These are phyloP conservation scores for Hortaea sp. DNA, from an alignment of 2,329 filamentous ascomycete species.

Conservation along the genomic window DNA sequence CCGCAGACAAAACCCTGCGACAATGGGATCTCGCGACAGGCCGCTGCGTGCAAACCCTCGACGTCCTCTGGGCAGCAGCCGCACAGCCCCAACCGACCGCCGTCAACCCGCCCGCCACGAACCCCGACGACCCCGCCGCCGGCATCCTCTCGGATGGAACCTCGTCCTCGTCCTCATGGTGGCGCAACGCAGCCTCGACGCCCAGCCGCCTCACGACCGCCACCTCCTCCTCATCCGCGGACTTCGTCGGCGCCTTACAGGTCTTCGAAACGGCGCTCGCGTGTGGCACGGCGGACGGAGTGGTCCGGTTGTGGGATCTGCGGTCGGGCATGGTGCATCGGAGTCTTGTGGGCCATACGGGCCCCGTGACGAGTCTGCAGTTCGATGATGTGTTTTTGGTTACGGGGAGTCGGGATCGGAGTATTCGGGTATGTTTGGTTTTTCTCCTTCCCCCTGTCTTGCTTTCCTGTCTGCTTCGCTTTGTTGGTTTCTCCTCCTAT, in stretches of 20 bases:
- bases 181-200: constrained; percentile 43
- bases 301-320: constrained; percentile 95
- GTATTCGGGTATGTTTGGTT: constrained; percentile 79
- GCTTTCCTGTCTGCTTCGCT: too few relatives aligned
- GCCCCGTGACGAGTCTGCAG: constrained; percentile 84
- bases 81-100: constrained; percentile 48
- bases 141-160: neutral
- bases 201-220: constrained; percentile 32
- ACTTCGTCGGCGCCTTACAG: constrained; percentile 90
- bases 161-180: neutral
- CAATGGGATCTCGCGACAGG: constrained; percentile 98
- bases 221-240: constrained; percentile 48
- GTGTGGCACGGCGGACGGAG: constrained; percentile 92
- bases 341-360: constrained; percentile 90
- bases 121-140: constrained; percentile 1
- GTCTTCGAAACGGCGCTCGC: constrained; percentile 93
- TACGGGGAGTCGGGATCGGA: constrained; percentile 84
- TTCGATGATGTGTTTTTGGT: constrained; percentile 95
- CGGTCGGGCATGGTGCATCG: constrained; percentile 94
- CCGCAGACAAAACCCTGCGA: constrained; percentile 89
- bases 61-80: constrained; percentile 95
- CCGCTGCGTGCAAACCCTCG: constrained; percentile 92
- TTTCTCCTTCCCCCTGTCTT: too few relatives aligned
- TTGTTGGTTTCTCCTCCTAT: neutral
- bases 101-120: neutral